Conservation (phyloP, 2,329 filamentous ascomycete species). For the Salinomyces thailandicus region DNA sequence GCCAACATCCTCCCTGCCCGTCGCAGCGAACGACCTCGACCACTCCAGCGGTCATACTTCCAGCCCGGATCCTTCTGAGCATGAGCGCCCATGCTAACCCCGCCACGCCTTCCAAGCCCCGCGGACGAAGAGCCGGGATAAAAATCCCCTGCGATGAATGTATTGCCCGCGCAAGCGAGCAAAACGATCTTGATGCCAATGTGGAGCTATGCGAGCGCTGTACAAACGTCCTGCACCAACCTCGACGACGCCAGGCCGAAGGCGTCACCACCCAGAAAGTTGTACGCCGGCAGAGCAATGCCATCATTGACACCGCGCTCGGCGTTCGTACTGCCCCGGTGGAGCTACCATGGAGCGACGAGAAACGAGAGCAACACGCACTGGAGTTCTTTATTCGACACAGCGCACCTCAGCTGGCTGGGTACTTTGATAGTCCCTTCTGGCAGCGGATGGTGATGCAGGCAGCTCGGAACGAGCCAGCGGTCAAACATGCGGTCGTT, state of each 20-base stretch:
- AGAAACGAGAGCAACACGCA: constrained; percentile 14
- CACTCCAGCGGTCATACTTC: no score
- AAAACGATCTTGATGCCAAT: constrained; percentile 5
- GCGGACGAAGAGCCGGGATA: constrained; percentile 8
- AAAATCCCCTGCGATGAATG: constrained; percentile 18
- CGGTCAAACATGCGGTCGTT: constrained; percentile 15
- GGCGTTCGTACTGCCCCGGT: constrained; percentile 10
- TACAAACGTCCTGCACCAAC: constrained; percentile 10
- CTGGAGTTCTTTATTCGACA: constrained; percentile 16
- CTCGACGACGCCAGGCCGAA: constrained; percentile 8
- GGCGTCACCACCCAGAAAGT: constrained; percentile 3
- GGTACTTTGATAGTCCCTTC: constrained; percentile 19
- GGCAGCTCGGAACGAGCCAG: constrained; percentile 12
- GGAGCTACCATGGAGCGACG: constrained; percentile 11
- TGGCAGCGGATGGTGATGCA: constrained; percentile 18
- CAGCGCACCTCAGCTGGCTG: constrained; percentile 16
- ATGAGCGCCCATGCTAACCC: no score
- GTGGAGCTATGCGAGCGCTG: constrained; percentile 17
- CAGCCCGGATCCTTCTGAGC: no score
- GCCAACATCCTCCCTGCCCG: no score
- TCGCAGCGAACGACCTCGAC: no score
- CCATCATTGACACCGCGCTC: constrained; percentile 11
- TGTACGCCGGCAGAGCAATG: constrained; percentile 11
- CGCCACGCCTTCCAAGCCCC: not conserved
- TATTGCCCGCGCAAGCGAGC: constrained; percentile 16